phyloP scores from a whole-genome alignment of 345 rosid species.

The Microthlaspi erraticum region DNA sequence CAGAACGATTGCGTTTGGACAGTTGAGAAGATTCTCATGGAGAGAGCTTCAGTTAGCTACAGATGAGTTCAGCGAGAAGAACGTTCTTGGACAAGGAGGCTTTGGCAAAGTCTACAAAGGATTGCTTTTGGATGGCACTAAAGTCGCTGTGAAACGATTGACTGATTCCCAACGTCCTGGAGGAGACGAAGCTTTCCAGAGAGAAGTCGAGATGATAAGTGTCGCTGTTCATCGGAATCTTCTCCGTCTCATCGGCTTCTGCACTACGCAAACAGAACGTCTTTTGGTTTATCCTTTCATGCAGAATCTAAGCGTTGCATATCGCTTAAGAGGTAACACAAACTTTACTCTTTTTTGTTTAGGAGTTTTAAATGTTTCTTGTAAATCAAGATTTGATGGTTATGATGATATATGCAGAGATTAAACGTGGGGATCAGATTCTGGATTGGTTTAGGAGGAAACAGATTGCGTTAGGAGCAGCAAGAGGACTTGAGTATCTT shows the following conservation, averaged over 20 bases:
- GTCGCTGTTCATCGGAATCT: slow-evolving; percentile 48
- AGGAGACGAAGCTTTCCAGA: slow-evolving; percentile 48
- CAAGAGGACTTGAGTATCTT: slow-evolving; percentile 95
- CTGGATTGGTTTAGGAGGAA: slow-evolving; percentile 87
- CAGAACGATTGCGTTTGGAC: slow-evolving; percentile 94
- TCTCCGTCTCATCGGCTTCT: slow-evolving; percentile 46
- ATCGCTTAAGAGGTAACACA: slow-evolving; percentile 73
- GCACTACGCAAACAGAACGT: slow-evolving; percentile 46
- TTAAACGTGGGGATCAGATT: slow-evolving; percentile 76
- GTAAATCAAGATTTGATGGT: neutral
- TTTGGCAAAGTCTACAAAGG: slow-evolving; percentile 57
- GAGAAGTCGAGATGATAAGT: slow-evolving; percentile 49
- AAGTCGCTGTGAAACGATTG: slow-evolving; percentile 49
- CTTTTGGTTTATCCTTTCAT: slow-evolving; percentile 89
- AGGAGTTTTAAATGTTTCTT: neutral
- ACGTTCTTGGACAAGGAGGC: slow-evolving; percentile 52
- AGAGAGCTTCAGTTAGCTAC: slow-evolving; percentile 90
- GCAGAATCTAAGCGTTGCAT: slow-evolving; percentile 95
- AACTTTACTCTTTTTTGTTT: neutral
- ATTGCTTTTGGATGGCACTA: slow-evolving; percentile 42
- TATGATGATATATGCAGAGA: slow-evolving; percentile 55
- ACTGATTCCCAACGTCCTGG: slow-evolving; percentile 48
- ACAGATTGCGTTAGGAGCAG: slow-evolving; percentile 85
- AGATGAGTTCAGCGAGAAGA: slow-evolving; percentile 49
- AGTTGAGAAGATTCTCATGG: slow-evolving; percentile 93